Percentiles rank a stretch among this genome's conserved stretches.
phyloP scores from a whole-genome alignment of 2,329 filamentous ascomycete species.

The Scedosporium boydii region DNA sequence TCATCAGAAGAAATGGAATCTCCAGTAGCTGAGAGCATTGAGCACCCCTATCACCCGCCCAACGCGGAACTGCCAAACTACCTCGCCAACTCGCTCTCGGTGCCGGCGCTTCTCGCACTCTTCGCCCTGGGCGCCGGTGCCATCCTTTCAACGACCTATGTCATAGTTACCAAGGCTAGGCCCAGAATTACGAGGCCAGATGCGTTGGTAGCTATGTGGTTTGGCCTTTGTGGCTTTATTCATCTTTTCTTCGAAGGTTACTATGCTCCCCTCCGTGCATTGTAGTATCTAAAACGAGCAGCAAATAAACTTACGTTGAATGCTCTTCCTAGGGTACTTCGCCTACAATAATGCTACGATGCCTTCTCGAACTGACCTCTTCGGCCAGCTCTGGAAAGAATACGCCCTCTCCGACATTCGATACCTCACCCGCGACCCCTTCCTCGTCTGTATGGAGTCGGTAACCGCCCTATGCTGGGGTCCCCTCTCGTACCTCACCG shows the following conservation, averaged over 20 bases:
- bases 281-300: not conserved
- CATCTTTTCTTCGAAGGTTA: slow-evolving; percentile 34
- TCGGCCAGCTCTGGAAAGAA: slow-evolving; percentile 49
- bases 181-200: slow-evolving; percentile 45
- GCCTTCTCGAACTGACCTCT: slow-evolving; percentile 28
- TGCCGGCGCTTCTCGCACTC: slow-evolving; percentile 46
- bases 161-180: slow-evolving; percentile 40
- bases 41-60: slow-evolving; percentile 64
- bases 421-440: slow-evolving; percentile 41
- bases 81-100: slow-evolving; percentile 53
- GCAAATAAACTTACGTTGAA: not conserved
- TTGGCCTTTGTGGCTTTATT: slow-evolving; percentile 55
- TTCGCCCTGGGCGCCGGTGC: slow-evolving; percentile 48
- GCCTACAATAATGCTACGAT: slow-evolving; percentile 32
- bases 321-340: slow-evolving; percentile 34
- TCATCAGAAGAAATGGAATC: not conserved
- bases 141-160: slow-evolving; percentile 48
- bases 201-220: slow-evolving; percentile 59
- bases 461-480: slow-evolving; percentile 44
- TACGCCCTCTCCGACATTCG: slow-evolving; percentile 47
- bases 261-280: not conserved
- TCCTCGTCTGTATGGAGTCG: slow-evolving; percentile 45
- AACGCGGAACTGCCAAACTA: slow-evolving; percentile 54
- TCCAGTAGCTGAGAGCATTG: not conserved
- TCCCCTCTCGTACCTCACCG: slow-evolving; percentile 38